Evolutionary conservation across 192 early-diverging fungal genomes (phyloP).

Genomic region (Mortierella antarctica): DNA sequence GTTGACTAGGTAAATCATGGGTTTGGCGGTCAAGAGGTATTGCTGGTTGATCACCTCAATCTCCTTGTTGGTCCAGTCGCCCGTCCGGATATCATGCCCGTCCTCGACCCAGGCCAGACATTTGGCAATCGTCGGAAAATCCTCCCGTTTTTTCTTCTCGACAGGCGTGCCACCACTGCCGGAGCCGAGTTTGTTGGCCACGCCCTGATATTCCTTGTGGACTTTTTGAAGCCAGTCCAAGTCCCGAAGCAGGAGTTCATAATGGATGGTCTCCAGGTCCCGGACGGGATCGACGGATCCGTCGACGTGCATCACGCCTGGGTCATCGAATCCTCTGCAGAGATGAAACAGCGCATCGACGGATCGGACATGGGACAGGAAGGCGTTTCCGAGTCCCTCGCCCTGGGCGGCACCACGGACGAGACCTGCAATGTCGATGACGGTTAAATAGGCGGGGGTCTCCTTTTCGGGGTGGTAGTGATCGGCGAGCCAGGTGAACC

Average conservation of each 20-base stretch:
- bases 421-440: conserved; percentile 88
- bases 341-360: conserved; percentile 71
- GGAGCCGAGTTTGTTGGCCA: conserved; percentile 53
- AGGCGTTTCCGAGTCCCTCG: conserved; percentile 80
- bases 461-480: conserved; percentile 68
- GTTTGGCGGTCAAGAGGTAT: conserved; percentile 83
- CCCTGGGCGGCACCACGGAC: conserved; percentile 71
- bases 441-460: conserved; percentile 72
- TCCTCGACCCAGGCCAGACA: conserved; percentile 56
- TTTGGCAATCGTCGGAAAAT: conserved; percentile 44
- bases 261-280: conserved; percentile 83
- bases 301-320: conserved; percentile 71
- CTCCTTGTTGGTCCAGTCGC: conserved; percentile 72
- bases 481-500: conserved; percentile 74
- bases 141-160: conserved; percentile 50
- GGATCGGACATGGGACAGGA: conserved; percentile 79
- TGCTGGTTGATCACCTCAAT: conserved; percentile 77
- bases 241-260: conserved; percentile 82
- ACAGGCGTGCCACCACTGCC: conserved; percentile 21
- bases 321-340: conserved; percentile 80
- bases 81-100: conserved; percentile 76
- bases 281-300: conserved; percentile 76
- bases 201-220: conserved; percentile 62
- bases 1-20: conserved; percentile 80
- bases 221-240: conserved; percentile 49